A percentile compares a stretch with the other conserved stretches of the same genome.
Conservation (phyloP, 1,139 yeast species). For the Suhomyces maxii region DNA sequence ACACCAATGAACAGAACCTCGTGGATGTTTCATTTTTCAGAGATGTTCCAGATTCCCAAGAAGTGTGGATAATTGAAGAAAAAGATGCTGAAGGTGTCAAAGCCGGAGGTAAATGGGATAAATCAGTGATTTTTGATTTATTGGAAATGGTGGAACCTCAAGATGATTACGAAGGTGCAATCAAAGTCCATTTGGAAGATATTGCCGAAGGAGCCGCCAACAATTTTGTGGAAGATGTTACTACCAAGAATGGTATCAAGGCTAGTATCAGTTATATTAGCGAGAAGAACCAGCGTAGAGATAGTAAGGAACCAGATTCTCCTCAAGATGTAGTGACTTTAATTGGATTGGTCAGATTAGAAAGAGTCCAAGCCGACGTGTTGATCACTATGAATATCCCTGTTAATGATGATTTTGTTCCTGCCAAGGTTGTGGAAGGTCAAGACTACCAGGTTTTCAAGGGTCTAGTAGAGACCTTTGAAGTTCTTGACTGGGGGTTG, state of each 20-base stretch:
- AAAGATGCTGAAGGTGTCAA: conserved; percentile 8
- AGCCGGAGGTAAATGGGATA: conserved; percentile 43
- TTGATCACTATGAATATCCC: conserved; percentile 63
- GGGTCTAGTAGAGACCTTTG: conserved; percentile 19
- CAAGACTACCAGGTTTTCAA: conserved; percentile 19
- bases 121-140: conserved; percentile 69
- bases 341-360: conserved; percentile 54
- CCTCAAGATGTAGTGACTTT: conserved; percentile 37
- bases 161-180: conserved; percentile 32
- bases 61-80: conserved; percentile 60
- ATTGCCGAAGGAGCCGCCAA: conserved; percentile 22
- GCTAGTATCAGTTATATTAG: conserved; percentile 13
- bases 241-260: conserved; percentile 12
- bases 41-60: conserved; percentile 87
- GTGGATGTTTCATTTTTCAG: conserved; percentile 73
- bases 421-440: conserved; percentile 13
- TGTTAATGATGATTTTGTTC: conserved; percentile 14
- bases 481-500: conserved; percentile 29
- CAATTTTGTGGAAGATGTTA: conserved; percentile 10
- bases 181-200: conserved; percentile 46
- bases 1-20: conserved; percentile 29
- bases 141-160: conserved; percentile 54
- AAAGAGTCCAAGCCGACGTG: conserved; percentile 58
- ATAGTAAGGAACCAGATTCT: conserved; percentile 46
- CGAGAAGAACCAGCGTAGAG: conserved; percentile 39